Evolutionary conservation across 352 stramenopile species (phyloP).

Genomic region (Phytophthora crassamura): DNA sequence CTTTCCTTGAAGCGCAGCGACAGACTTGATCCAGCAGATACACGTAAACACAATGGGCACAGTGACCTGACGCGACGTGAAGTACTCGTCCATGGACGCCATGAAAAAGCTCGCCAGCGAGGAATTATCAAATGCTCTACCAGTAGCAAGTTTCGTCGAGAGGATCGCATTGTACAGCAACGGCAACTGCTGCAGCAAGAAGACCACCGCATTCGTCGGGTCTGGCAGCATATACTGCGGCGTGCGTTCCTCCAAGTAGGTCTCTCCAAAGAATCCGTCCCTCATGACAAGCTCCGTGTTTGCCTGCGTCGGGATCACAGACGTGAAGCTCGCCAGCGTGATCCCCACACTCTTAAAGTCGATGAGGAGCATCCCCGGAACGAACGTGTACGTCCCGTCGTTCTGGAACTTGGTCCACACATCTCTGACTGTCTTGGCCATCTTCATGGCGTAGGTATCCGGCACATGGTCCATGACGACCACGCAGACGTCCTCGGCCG

Average conservation of each 20-base stretch:
- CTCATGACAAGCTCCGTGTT: neutral
- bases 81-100: constrained; percentile 31
- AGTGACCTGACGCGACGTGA: constrained; percentile 30
- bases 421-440: neutral
- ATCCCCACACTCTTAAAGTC: constrained; percentile 5
- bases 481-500: constrained; percentile 7
- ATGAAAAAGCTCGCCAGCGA: constrained; percentile 17
- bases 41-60: constrained; percentile 37
- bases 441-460: no score
- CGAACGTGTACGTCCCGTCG: constrained; percentile 7
- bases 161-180: constrained; percentile 20
- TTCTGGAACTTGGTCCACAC: neutral
- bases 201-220: neutral
- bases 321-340: constrained; percentile 13
- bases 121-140: neutral
- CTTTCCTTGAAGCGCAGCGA: constrained; percentile 39
- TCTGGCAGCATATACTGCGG: constrained; percentile 13
- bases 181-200: constrained; percentile 20
- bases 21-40: constrained; percentile 43
- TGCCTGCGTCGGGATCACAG: neutral
- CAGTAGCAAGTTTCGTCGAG: neutral
- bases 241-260: constrained; percentile 12
- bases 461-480: no score
- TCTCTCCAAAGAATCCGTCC: constrained; percentile 18
- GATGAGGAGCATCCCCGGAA: constrained; percentile 7